Base-by-base conservation (phyloP, 306 rosid species). In the Mucuna pruriens region DNA sequence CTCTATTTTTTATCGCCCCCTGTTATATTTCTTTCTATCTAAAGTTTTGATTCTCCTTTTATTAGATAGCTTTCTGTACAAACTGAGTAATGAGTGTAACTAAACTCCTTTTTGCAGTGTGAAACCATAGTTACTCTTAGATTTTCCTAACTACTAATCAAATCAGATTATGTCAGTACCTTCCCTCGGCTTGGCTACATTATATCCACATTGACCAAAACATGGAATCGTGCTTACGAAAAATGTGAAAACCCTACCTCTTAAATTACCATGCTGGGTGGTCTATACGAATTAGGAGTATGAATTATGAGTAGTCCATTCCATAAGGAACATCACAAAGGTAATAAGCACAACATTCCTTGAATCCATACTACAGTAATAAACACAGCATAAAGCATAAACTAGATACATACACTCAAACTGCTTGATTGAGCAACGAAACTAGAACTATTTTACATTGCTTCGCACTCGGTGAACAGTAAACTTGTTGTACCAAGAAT, bases 381-480 rank as follows among this genome's bases (percentile, higher is more conserved):
- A 13, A 34, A 8, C 65, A 64, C 15, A 44, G 20, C 39, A 20
- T 0, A 48, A 19, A 19, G 1, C 52, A 48, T 8, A 36, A 36
- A 34, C 40, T 13, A 64, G 2, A 63, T 29, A 5, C 20, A 49
- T 25, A 42, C 34, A 25, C 62, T 5, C 12, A 3, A n/a, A 34
- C 5, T 29, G 13, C 38, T 74, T 33, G 79, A 55, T 42, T 20
- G 12, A 74, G 23, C 54, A 66, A 19, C 13, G 29, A 75, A 82
- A 66, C 72, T 75, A 0, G 8, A 75, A 57, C 26, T 67, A 75
- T 68, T 82, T 57, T 68, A 75, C 82, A 76, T 5, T 45, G 77
- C 73, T 45, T 82, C 73, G 8, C 0, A 76, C 48, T 76, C 36
- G 2, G 23, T 48, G 4, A 34, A 48, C 22, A 26, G 15, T 48